Conservation (phyloP, 768 basidiomycete genomes). For the Psilocybe azurescens region DNA sequence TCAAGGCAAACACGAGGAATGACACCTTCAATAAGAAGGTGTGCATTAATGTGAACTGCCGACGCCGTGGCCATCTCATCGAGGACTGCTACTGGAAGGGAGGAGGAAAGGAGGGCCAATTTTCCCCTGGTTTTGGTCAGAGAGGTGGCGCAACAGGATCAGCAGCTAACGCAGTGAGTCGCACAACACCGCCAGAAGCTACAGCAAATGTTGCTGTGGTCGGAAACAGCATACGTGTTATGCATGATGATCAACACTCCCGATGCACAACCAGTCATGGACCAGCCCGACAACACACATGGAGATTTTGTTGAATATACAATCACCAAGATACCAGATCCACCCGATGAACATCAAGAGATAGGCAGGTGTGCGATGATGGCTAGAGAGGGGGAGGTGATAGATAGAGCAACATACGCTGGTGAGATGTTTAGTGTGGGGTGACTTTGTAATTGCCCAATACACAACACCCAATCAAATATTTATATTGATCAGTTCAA, state of each 20-base stretch:
- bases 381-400: background rate
- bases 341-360: no score
- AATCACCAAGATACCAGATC: no score
- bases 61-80: slow-evolving; percentile 25
- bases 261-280: no score
- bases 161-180: background rate
- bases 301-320: no score
- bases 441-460: no score
- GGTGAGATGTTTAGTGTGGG: no score
- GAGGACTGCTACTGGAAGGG: slow-evolving; percentile 37
- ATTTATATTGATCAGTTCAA: no score
- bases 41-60: slow-evolving; percentile 28
- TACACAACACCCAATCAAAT: no score
- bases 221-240: no score
- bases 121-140: slow-evolving; percentile 25
- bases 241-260: no score
- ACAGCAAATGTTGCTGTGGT: background rate
- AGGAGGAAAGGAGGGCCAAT: slow-evolving; percentile 42
- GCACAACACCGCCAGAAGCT: background rate
- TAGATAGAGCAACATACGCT: background rate
- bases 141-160: slow-evolving; percentile 2
- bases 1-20: background rate
- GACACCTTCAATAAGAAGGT: background rate
- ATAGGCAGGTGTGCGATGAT: background rate
- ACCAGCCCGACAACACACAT: no score